A percentile compares a stretch with the other conserved stretches of the same genome.
Evolutionary conservation across 176 grass and related monocot species (phyloP).

Genomic region (Juncus effusus): DNA sequence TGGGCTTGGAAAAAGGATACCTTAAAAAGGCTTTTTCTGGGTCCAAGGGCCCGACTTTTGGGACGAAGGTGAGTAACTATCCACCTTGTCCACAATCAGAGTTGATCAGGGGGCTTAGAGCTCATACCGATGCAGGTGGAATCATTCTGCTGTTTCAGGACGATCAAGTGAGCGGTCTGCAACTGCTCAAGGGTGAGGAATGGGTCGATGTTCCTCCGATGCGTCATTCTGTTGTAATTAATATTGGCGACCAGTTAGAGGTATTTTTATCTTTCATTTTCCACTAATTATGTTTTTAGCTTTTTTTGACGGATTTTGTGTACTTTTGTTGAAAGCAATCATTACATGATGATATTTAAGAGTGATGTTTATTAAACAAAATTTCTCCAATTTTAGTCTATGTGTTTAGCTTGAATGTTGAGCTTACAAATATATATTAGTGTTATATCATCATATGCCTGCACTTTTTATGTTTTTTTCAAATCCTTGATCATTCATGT

Average conservation of each 20-base stretch:
- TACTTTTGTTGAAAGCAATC: background rate
- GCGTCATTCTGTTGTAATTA: conserved; percentile 67
- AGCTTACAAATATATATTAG: too few relatives aligned
- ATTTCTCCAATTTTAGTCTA: too few relatives aligned
- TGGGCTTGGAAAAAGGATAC: conserved; percentile 69
- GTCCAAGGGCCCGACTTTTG: conserved; percentile 66
- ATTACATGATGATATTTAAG: too few relatives aligned
- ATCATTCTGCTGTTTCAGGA: conserved; percentile 96
- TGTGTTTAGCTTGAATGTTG: too few relatives aligned
- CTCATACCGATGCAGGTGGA: conserved; percentile 92
- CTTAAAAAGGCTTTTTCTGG: conserved; percentile 59
- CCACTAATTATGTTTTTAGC: background rate
- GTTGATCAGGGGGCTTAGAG: conserved; percentile 68
- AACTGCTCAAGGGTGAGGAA: conserved; percentile 55
- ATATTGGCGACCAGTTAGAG: conserved; percentile 98
- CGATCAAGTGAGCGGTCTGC: conserved; percentile 74
- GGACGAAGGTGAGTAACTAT: conserved; percentile 90
- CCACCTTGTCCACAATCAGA: conserved; percentile 76
- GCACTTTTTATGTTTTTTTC: too few relatives aligned
- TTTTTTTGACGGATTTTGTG: background rate
- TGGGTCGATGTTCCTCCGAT: conserved; percentile 87
- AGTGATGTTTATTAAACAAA: too few relatives aligned
- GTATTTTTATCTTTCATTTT: background rate
- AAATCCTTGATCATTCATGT: too few relatives aligned
- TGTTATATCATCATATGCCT: too few relatives aligned